Conservation (phyloP, 345 rosid genomes). For the Hypericum perforatum region DNA sequence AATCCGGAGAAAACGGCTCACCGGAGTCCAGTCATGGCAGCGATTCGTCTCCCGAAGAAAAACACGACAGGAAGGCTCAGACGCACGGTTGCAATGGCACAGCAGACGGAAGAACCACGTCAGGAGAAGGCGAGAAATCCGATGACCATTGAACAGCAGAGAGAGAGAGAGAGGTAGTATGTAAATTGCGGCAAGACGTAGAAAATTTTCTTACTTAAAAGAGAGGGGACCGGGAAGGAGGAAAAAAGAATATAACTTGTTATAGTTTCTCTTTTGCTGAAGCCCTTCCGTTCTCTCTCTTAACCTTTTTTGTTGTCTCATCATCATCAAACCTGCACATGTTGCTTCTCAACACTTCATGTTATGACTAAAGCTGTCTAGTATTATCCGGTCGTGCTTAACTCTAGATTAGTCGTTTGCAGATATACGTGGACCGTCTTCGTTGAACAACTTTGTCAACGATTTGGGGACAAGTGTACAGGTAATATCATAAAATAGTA, state of each 20-base stretch:
- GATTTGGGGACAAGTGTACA: no score
- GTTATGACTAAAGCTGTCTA: no score
- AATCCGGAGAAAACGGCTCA: constrained; percentile 24
- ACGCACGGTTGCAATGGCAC: constrained; percentile 34
- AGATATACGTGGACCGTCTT: no score
- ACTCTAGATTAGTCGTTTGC: no score
- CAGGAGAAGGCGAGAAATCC: constrained; percentile 17
- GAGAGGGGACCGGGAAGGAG: constrained; percentile 2
- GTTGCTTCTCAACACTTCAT: no score
- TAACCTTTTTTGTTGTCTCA: constrained; percentile 16
- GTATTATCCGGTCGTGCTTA: no score
- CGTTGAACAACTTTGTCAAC: no score
- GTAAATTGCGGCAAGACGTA: constrained; percentile 44
- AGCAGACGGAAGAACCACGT: constrained; percentile 15
- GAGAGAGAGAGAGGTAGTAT: constrained; percentile 12
- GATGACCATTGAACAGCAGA: constrained; percentile 11
- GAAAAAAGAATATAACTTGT: constrained; percentile 16
- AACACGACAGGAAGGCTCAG: constrained; percentile 14
- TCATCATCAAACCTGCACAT: neutral
- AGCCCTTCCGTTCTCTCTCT: constrained; percentile 18
- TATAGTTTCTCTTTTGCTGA: constrained; percentile 18
- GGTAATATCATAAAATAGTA: no score
- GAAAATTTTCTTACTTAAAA: constrained; percentile 15
- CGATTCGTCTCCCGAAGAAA: constrained; percentile 17
- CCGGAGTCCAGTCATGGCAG: constrained; percentile 16